These are phyloP conservation scores for Curvularia spicifera DNA, from an alignment of 2,329 filamentous ascomycete species.

Conservation along the genomic window DNA sequence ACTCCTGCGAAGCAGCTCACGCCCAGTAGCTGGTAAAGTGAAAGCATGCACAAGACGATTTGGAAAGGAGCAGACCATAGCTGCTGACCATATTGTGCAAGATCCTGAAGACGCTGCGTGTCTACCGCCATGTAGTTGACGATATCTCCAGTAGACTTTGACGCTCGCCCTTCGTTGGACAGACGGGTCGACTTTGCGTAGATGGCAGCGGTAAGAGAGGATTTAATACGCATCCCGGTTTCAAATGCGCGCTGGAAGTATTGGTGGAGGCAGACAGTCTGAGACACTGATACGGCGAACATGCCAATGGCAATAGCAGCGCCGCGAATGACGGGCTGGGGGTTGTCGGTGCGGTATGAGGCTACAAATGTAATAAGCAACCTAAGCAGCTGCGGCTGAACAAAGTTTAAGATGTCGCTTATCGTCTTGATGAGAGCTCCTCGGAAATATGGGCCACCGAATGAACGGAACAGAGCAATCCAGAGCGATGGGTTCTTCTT, in stretches of 20 bases:
- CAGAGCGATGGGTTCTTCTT: conserved; percentile 81
- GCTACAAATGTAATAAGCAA: conserved; percentile 82
- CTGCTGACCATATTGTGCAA: conserved; percentile 94
- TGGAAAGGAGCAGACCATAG: conserved; percentile 97
- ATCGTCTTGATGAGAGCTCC: conserved; percentile 87
- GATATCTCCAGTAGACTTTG: conserved; percentile 94
- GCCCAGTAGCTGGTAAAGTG: conserved; percentile 92
- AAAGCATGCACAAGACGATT: conserved; percentile 93
- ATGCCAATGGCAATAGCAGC: conserved; percentile 88
- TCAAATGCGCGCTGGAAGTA: conserved; percentile 97
- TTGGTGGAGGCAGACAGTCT: conserved; percentile 92
- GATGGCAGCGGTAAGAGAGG: conserved; percentile 85
- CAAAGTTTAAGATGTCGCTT: conserved; percentile 85
- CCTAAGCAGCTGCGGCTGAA: conserved; percentile 88
- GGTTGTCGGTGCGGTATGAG: conserved; percentile 70
- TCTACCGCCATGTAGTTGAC: conserved; percentile 99
- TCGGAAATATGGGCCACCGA: conserved; percentile 81
- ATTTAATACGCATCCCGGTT: conserved; percentile 96
- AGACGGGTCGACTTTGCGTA: conserved; percentile 89
- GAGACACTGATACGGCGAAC: conserved; percentile 84
- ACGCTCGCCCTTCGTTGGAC: conserved; percentile 87
- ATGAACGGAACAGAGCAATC: conserved; percentile 82
- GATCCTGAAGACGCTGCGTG: conserved; percentile 90
- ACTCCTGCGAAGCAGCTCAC: conserved; percentile 95
- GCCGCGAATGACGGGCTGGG: conserved; percentile 81